A percentile compares a stretch with the other conserved stretches of the same genome.
Conservation (phyloP, 306 rosid genomes). For the Cotoneaster glaucophyllus region DNA sequence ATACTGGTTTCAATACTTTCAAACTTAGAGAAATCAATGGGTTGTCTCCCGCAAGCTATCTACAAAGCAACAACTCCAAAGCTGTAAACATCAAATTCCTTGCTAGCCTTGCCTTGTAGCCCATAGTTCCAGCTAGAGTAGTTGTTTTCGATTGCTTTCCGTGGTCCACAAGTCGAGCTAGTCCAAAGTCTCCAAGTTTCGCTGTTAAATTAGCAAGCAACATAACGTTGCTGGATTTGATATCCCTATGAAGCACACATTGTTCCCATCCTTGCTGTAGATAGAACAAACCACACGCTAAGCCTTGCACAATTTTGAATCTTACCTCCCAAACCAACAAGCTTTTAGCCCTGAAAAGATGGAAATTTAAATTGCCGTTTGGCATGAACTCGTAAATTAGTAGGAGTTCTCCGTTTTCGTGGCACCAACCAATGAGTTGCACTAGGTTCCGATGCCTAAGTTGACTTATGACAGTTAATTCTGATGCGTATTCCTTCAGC, state of each 20-base stretch:
- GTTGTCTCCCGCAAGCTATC: neutral
- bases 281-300: conserved; percentile 20
- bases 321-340: neutral
- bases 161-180: conserved; percentile 3
- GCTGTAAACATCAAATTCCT: conserved; percentile 24
- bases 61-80: conserved; percentile 17
- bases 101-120: conserved; percentile 18
- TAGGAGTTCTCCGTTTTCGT: conserved; percentile 3
- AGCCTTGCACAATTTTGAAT: neutral
- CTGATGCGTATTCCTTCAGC: neutral
- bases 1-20: conserved; percentile 4
- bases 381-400: conserved; percentile 31
- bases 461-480: neutral
- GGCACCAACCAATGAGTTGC: conserved; percentile 2
- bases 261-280: neutral
- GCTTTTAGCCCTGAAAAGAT: neutral
- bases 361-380: conserved; percentile 15
- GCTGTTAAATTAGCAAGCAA: conserved; percentile 23
- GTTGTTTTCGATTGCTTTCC: no score
- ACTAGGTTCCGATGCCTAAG: neutral
- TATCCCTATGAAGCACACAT: conserved; percentile 34
- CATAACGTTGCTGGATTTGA: conserved; percentile 31
- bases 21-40: neutral
- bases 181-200: conserved; percentile 29
- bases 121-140: no score